Conservation (phyloP, 208 protist species). For the Leishmania lainsoni region DNA sequence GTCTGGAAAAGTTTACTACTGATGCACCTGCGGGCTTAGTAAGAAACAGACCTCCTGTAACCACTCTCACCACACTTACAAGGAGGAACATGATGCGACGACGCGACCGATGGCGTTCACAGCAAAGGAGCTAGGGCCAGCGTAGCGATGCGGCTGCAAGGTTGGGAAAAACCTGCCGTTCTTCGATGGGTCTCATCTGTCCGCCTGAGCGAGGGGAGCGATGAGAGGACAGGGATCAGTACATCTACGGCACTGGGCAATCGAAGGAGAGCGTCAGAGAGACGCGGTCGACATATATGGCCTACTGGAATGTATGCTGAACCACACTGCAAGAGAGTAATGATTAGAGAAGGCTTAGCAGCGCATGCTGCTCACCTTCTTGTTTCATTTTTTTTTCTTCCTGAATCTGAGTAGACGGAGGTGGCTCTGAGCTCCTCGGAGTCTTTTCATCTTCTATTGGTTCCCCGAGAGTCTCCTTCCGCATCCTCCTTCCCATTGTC, state of each 20-base stretch:
- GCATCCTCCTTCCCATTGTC: conserved; percentile 14
- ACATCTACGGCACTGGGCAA: neutral
- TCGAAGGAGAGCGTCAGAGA: neutral
- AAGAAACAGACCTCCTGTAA: conserved; percentile 1
- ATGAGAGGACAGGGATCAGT: neutral
- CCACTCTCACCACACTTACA: neutral
- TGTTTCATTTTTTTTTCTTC: neutral
- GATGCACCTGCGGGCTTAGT: neutral
- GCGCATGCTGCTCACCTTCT: neutral
- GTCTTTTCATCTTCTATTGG: neutral
- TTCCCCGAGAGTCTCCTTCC: neutral
- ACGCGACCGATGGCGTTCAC: neutral
- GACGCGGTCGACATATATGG: neutral
- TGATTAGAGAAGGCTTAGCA: neutral
- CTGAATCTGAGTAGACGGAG: neutral
- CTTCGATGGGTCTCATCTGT: neutral
- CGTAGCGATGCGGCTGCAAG: neutral
- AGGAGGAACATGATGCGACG: too few species aligned
- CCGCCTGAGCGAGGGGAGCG: neutral
- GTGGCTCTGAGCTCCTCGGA: neutral
- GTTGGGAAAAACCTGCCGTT: neutral
- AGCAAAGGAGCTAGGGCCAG: neutral
- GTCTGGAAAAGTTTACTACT: neutral
- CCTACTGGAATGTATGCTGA: neutral
- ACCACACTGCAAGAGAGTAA: neutral